These are phyloP conservation scores for Tolypocladium cylindrosporum DNA, from an alignment of 2,329 filamentous ascomycete genomes.

Conservation along the genomic window DNA sequence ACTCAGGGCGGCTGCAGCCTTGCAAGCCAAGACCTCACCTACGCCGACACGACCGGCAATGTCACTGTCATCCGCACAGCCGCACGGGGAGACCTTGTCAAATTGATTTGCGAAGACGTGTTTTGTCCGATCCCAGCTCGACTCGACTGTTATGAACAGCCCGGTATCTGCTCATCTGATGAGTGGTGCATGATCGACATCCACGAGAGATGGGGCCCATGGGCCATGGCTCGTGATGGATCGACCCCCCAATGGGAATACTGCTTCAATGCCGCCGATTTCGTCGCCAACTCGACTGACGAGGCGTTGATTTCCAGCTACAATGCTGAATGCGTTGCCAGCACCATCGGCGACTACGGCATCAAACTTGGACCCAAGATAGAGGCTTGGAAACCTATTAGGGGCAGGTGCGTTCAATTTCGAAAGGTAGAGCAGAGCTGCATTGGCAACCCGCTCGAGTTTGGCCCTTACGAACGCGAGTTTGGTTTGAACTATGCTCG, in stretches of 20 bases:
- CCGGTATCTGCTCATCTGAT: background rate
- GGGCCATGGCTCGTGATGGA: background rate
- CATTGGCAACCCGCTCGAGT: background rate
- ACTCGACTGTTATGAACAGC: background rate
- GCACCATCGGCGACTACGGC: background rate
- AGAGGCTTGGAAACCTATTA: background rate
- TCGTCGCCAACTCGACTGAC: background rate
- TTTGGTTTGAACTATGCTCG: background rate
- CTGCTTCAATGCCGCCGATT: background rate
- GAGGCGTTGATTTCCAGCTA: background rate
- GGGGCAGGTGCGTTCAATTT: background rate
- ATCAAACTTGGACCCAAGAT: background rate
- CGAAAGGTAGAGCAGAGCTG: background rate
- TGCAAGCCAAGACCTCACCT: background rate
- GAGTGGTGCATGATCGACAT: background rate
- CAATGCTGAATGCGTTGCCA: background rate
- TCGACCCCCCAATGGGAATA: background rate
- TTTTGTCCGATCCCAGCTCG: background rate
- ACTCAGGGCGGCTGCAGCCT: background rate
- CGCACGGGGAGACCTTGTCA: background rate
- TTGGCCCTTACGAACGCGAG: background rate
- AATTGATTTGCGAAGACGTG: background rate
- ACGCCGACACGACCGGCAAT: background rate
- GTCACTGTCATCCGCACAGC: background rate
- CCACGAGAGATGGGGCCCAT: background rate